Base-by-base conservation (phyloP, 1,139 yeast species). In the Diutina siamensis region DNA sequence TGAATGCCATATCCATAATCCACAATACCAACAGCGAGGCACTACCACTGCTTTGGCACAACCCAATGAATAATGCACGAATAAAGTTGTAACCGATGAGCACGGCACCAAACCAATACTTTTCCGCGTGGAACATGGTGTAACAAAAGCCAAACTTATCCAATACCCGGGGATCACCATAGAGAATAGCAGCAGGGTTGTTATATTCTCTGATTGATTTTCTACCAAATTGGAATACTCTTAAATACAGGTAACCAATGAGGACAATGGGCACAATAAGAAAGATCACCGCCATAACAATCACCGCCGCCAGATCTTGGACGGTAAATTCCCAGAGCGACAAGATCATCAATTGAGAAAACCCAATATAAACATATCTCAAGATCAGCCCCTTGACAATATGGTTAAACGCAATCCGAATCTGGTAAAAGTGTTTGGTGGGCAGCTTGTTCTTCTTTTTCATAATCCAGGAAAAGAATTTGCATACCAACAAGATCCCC, bases 161-260 rank as follows among this genome's bases (percentile, higher is more conserved):
- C 56, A 83, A 71, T 40, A 83, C 68, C 40, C 65, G 67, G 44
- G 76, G 66, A 53, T 83, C 83, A 52, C 94, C 92, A 56, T 83
- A 84, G 45, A 84, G 65, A 46, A 81, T 61, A 31, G 89, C 89
- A 34, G 94, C 94, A 0, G 94, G 88, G 56, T 83, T 83, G 45
- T 76, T 73, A 57, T 71, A 80, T 46, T 68, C 59, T 42, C 55
- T 53, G 44, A 77, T 63, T 0, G 94, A 83, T 48, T 58, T 59
- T 44, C 60, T 67, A 25, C 87, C 94, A 58, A 75, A 77, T 27
- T 58, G 56, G 47, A 72, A 56, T 5, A 84, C 79, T 63, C 80
- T 77, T 61, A 65, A 79, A 48, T 75, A 72, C 3, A 84, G 70
- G 74, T 78, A 80, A 2, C 68, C 62, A 65, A 83, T 69, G 35